phyloP scores from a whole-genome alignment of 164 flowering plant genomes.

The Sedum album region DNA sequence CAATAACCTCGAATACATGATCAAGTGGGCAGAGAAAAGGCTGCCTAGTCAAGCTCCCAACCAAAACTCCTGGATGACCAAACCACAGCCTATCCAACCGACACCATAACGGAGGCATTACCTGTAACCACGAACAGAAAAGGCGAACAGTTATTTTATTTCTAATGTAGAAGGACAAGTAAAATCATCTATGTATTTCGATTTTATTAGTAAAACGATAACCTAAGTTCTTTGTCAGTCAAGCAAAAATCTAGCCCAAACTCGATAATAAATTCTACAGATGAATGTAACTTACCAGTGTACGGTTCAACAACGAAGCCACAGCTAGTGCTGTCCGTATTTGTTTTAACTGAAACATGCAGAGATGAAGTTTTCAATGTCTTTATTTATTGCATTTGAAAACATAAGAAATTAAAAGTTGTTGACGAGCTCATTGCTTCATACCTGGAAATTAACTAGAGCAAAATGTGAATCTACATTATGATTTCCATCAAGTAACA shows the following conservation, averaged over 20 bases:
- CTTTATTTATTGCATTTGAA: background rate
- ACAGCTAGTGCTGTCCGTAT: conserved; percentile 90
- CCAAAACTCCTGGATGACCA: conserved; percentile 79
- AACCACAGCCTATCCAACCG: conserved; percentile 97
- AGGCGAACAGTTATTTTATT: conserved; percentile 7
- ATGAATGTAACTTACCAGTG: conserved; percentile 42
- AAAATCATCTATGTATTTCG: background rate
- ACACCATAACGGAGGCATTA: conserved; percentile 99
- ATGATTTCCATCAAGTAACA: conserved; percentile 78
- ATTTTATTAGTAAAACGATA: background rate
- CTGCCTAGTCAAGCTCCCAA: conserved; percentile 80
- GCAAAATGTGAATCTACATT: conserved; percentile 72
- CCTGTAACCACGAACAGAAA: conserved; percentile 43
- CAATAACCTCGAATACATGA: conserved; percentile 89
- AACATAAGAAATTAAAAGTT: background rate
- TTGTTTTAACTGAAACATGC: conserved; percentile 68
- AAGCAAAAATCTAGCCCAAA: background rate
- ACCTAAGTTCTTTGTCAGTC: background rate
- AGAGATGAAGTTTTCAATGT: background rate
- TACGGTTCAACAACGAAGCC: conserved; percentile 75
- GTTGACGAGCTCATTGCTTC: conserved; percentile 14
- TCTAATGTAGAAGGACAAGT: background rate
- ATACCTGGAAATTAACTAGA: conserved; percentile 81
- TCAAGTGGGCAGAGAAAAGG: conserved; percentile 97
- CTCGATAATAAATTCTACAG: background rate